A percentile compares a stretch with the other conserved stretches of the same genome.
Evolutionary conservation across 768 basidiomycete genomes (phyloP).

Genomic region (Dacryopinax primogenitus): DNA sequence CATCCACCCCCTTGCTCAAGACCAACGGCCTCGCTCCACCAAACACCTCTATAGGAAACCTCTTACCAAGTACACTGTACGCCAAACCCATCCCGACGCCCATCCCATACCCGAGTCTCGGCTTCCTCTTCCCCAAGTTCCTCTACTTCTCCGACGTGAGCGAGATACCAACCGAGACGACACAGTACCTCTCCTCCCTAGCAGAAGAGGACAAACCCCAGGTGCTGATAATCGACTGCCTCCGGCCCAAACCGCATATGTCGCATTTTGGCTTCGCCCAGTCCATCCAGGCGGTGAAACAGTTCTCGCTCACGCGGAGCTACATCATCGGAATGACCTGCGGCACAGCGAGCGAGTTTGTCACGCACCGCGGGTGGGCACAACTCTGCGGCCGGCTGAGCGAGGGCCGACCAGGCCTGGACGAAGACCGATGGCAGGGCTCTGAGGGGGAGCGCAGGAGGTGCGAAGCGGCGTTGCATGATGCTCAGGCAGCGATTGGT

Average conservation of each 20-base stretch:
- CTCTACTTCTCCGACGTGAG: slow-evolving; percentile 77
- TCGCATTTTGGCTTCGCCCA: slow-evolving; percentile 69
- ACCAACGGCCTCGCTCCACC: slow-evolving; percentile 18
- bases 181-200: slow-evolving; percentile 31
- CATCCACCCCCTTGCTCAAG: slow-evolving; percentile 21
- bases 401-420: neutral
- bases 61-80: neutral
- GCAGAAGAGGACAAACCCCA: slow-evolving; percentile 23
- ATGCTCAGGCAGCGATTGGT: slow-evolving; percentile 26
- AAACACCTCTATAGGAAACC: slow-evolving; percentile 15
- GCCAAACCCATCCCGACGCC: slow-evolving; percentile 20
- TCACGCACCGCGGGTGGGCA: slow-evolving; percentile 61
- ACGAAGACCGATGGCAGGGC: slow-evolving; percentile 42
- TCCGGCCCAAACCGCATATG: slow-evolving; percentile 50
- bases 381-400: neutral
- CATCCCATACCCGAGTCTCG: slow-evolving; percentile 52
- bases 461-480: slow-evolving; percentile 38
- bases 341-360: slow-evolving; percentile 40
- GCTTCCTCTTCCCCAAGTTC: slow-evolving; percentile 56
- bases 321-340: slow-evolving; percentile 54
- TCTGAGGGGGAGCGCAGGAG: slow-evolving; percentile 22
- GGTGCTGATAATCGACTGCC: slow-evolving; percentile 64
- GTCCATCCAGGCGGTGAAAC: slow-evolving; percentile 43
- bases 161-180: slow-evolving; percentile 59
- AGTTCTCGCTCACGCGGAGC: slow-evolving; percentile 46